Evolutionary conservation across 441 rosid species (phyloP), one percentile per base, ranked within the genome.

Genomic region (Erodium moschatum): DNA sequence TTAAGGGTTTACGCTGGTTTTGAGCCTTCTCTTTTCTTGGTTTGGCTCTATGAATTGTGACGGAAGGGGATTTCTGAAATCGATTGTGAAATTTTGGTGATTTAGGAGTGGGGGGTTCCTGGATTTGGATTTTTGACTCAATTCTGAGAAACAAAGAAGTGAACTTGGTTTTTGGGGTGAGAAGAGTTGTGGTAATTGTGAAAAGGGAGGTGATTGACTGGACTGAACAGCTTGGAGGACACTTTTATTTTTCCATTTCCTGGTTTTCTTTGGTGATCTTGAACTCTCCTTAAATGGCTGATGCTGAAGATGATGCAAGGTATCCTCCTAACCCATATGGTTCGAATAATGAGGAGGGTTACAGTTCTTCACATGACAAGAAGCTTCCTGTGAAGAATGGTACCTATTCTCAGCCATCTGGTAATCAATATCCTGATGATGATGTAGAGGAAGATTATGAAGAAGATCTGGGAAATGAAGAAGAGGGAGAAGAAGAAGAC

Each of bases 271-370:
- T 48, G 54, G 5, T 50, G 58, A 50, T 50, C 18, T 50, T 15
- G 72, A 54, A 64, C 70, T 72, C 67, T 65, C 62, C 29, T 72
- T 44, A 44, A 72, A 93, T 93, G 98, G 98, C 81, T 76, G 91
- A 87, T 29, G 81, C 77, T 19, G 95, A 86, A 79, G 95, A 86
- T 67, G 89, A 88, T 79, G 86, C 84, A 1, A 82, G 91, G 76
- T 89, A 84, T 77, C 84, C 88, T 0, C 81, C 81, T 62, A 84
- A 86, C 66, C 72, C 76, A 0, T 85, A 83, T 76, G 82, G 86
- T 35, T 35, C 40, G 40, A 5, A 2, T 35, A 35, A 7, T 7
- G 40, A 35, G 40, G 8, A 35, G 40, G 40, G 1, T 35, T 35
- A 35, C 40, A 35, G 40, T 35, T 35, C 40, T 35, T 35, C 40